These are phyloP conservation scores for Podosphaera xanthii DNA, from an alignment of 2,329 filamentous ascomycete species.

Conservation along the genomic window DNA sequence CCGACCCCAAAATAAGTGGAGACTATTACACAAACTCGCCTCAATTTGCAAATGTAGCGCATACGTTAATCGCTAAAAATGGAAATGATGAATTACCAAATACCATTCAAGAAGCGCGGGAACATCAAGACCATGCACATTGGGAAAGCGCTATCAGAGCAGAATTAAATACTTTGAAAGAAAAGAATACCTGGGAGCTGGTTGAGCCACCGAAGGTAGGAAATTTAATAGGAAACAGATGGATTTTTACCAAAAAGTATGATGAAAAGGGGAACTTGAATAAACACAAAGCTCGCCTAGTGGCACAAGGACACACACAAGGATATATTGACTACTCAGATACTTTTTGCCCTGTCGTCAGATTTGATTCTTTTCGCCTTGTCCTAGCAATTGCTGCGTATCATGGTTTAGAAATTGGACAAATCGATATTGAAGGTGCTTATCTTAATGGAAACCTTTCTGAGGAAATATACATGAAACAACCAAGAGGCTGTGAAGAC, in stretches of 20 bases:
- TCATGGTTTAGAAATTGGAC: no score
- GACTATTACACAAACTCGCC: neutral
- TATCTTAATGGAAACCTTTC: no score
- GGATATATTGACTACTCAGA: neutral
- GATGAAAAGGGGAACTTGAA: neutral
- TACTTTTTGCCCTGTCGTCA: neutral
- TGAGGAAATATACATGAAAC: neutral
- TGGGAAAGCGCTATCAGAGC: neutral
- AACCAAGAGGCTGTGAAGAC: neutral
- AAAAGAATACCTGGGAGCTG: neutral
- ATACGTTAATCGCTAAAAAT: neutral
- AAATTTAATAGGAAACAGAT: neutral
- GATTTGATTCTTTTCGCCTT: neutral
- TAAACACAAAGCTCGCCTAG: neutral
- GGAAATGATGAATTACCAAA: neutral
- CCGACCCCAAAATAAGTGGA: neutral
- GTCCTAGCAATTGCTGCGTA: neutral
- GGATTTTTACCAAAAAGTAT: neutral
- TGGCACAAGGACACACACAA: neutral
- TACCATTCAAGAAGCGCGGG: neutral
- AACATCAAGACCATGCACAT: neutral
- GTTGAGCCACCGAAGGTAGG: neutral
- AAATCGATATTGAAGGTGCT: no score
- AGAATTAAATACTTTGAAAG: neutral
- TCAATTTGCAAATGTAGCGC: neutral